phyloP scores from a whole-genome alignment of 768 basidiomycete species.

The Rhizopogon sp. region DNA sequence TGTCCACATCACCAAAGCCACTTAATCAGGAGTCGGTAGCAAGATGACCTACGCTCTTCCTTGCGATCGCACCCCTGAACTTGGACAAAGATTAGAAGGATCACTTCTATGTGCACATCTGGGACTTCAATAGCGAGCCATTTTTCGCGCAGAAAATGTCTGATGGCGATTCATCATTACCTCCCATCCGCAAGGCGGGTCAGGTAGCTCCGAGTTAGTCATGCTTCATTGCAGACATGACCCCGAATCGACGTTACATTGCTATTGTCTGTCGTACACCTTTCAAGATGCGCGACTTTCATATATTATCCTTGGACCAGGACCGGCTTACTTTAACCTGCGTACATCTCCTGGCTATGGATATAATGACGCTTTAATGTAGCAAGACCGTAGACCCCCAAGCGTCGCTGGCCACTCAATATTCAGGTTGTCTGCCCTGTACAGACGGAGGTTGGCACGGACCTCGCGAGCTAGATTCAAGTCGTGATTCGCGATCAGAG shows the following conservation, averaged over 20 bases:
- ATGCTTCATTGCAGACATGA: background rate
- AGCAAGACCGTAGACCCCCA: too few species aligned
- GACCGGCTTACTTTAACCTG: too few species aligned
- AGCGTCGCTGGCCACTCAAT: too few species aligned
- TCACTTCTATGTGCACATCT: background rate
- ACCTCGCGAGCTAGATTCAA: too few species aligned
- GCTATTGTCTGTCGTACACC: background rate
- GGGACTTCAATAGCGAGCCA: background rate
- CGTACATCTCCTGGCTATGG: too few species aligned
- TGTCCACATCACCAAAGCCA: background rate
- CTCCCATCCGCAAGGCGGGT: background rate
- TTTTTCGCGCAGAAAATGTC: background rate
- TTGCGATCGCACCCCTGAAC: background rate
- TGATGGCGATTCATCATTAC: background rate
- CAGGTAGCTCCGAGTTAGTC: background rate
- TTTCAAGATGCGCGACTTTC: background rate
- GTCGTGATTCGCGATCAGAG: too few species aligned
- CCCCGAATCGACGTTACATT: background rate
- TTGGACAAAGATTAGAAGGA: background rate
- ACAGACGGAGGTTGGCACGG: too few species aligned
- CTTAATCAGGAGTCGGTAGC: background rate
- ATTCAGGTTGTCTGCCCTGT: too few species aligned
- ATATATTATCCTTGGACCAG: background rate
- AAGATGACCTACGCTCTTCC: background rate
- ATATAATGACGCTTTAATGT: too few species aligned